Conservation (phyloP, 2,329 filamentous ascomycete genomes). For the Diaporthe citri region DNA sequence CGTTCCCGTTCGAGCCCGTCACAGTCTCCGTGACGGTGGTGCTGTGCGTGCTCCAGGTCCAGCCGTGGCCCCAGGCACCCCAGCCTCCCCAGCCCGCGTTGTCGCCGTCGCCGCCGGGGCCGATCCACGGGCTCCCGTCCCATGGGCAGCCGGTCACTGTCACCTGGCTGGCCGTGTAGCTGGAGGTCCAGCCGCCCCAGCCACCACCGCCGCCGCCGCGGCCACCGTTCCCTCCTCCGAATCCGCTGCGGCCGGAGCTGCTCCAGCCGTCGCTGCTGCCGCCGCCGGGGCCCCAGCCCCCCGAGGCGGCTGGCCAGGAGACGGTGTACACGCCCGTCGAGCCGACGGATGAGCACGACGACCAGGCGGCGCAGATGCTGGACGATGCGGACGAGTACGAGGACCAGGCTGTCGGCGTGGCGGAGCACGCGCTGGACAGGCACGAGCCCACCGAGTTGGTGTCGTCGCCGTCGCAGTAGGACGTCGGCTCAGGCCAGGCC, state of each 20-base stretch:
- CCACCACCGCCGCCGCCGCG: slow-evolving; percentile 34
- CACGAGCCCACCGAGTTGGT: slow-evolving; percentile 48
- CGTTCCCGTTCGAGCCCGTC: slow-evolving; percentile 47
- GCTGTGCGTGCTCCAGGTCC: slow-evolving; percentile 52
- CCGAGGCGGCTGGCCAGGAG: slow-evolving; percentile 50
- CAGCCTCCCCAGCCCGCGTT: slow-evolving; percentile 55
- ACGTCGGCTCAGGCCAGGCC: slow-evolving; percentile 48
- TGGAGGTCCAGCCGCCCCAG: slow-evolving; percentile 44
- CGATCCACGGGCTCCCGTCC: slow-evolving; percentile 55
- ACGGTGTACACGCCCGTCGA: slow-evolving; percentile 56
- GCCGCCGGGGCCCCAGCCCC: slow-evolving; percentile 40
- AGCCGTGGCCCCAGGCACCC: slow-evolving; percentile 56
- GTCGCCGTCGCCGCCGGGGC: slow-evolving; percentile 53
- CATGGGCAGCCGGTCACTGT: slow-evolving; percentile 59
- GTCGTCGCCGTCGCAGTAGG: slow-evolving; percentile 48
- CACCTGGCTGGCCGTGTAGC: slow-evolving; percentile 54
- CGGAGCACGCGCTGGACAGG: slow-evolving; percentile 48
- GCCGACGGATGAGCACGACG: slow-evolving; percentile 54
- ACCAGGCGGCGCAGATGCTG: slow-evolving; percentile 56
- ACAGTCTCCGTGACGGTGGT: slow-evolving; percentile 52
- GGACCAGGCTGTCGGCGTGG: slow-evolving; percentile 47
- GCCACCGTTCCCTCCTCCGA: slow-evolving; percentile 26
- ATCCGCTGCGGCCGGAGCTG: slow-evolving; percentile 24
- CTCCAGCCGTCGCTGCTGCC: slow-evolving; percentile 11
- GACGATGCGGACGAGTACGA: slow-evolving; percentile 53